Evolutionary conservation across 768 basidiomycete genomes (phyloP), one percentile per base, ranked within the genome.

Genomic region (Rubroboletus pulcherrimus): DNA sequence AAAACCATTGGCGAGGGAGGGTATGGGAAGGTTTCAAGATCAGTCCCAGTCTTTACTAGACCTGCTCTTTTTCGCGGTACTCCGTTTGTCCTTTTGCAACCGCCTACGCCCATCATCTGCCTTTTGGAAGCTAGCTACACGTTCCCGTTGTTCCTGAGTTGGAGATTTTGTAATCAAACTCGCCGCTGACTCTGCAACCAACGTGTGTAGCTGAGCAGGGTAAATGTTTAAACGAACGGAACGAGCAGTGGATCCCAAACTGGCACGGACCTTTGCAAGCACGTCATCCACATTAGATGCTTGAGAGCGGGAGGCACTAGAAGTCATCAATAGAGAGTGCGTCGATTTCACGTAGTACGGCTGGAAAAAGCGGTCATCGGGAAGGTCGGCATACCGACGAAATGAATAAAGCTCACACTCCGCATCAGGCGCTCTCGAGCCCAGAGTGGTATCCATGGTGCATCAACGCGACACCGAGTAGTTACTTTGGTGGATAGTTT

Each of bases 401-500:
- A 52, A 45, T 19, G 63, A 41, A 40, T 3, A 26, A 62, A 17
- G 15, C 86, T 26, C 66, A 87, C 85, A 59, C 79, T 75, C 62
- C 61, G 66, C 60, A 73, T 75, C 21, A 91, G 59, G 31, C 65
- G 67, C 7, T 77, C 71, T 33, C 67, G 71, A 5, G 85, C 81
- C 90, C 89, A 91, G 2, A 58, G 50, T 7, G 90, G 89, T 48
- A 91, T 85, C 89, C 89, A 91, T 1, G 71, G 51, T 1, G 78
- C 74, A 49, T 83, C 73, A 9, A 89, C 48, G 7, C 77, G 68
- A 62, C 86, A 89, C 40, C 86, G 77, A 15, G 87, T 61, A 0
- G 82, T 85, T 0, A 81, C 87, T 66, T 92, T 92, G 14, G 91
- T 92, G 55, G 89, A 91, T n/a, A 92, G 81, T 73, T 91, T 93